Percentiles rank a stretch among this genome's conserved stretches.
Evolutionary conservation across 495 filamentous ascomycete genomes (phyloP).

Genomic region (Penicillium goetzii): DNA sequence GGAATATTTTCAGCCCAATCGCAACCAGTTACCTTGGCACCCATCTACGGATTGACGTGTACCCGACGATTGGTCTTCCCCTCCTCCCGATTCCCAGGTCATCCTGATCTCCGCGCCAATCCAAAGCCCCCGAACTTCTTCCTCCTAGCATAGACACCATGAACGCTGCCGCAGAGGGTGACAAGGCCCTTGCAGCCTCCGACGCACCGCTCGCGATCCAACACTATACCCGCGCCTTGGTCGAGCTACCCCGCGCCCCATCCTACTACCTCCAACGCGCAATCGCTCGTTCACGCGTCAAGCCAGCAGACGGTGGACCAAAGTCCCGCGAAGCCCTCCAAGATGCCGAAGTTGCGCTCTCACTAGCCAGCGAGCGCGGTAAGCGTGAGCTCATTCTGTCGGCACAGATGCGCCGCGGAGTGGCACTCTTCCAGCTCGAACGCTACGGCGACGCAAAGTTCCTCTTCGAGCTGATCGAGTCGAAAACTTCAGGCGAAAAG

Average conservation of each 20-base stretch:
- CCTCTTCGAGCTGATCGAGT: slow-evolving; percentile 68
- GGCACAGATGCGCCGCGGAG: slow-evolving; percentile 79
- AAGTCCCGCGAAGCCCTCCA: slow-evolving; percentile 62
- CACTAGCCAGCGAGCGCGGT: slow-evolving; percentile 69
- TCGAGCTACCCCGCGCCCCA: slow-evolving; percentile 65
- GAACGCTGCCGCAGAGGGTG: slow-evolving; percentile 65
- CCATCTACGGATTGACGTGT: not conserved
- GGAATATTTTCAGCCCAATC: no score
- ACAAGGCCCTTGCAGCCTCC: slow-evolving; percentile 63
- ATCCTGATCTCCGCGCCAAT: not conserved
- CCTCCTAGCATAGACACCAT: slow-evolving; percentile 35
- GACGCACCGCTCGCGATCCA: slow-evolving; percentile 70
- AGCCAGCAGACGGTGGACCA: slow-evolving; percentile 49
- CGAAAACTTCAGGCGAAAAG: slow-evolving; percentile 60
- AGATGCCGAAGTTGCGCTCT: slow-evolving; percentile 80
- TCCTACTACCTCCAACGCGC: slow-evolving; percentile 87
- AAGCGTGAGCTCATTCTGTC: slow-evolving; percentile 79
- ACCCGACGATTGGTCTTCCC: not conserved
- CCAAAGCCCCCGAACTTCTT: not conserved
- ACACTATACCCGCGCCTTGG: slow-evolving; percentile 77
- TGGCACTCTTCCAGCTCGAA: slow-evolving; percentile 71
- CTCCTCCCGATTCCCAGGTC: not conserved
- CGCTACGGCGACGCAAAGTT: slow-evolving; percentile 76
- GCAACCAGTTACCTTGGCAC: no score
- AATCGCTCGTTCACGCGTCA: slow-evolving; percentile 74